Evolutionary conservation across 225 moss, liverwort and hornwort genomes (phyloP), one percentile per base, ranked within the genome.

Genomic region (Physcomitrellopsis africana): DNA sequence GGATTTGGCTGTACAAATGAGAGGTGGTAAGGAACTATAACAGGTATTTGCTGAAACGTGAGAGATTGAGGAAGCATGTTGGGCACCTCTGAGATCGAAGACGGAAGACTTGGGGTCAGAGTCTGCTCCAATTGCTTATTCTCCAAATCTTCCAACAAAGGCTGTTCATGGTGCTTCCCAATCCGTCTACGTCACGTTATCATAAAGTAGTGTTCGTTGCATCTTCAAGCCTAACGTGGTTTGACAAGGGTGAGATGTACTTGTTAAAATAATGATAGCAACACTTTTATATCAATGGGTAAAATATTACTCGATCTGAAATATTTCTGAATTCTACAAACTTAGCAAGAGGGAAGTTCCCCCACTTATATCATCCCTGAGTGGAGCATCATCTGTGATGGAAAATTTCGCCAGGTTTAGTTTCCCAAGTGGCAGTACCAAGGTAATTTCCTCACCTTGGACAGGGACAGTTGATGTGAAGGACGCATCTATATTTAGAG

Each of bases 131-230:
- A 89, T 60, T 84, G 92, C 75, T 99, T 95, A 10, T 92, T 92
- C 68, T 95, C 95, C 82, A 83, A 80, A 72, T 99, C 93, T 76
- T 92, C 91, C 72, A 99, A 67, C 26, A 99, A 84, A 19, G 99
- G 91, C 60, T 99, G 95, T 77, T 99, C 93, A 77, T 93, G 99
- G 69, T 99, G 95, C 73, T 90, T 81, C 63, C 83, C 87, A 32
- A 99, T 83, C 95, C 95, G 95, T 76, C 99, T 99, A 77, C 59
- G 27, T 59, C 67, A 70, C 26, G 72, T 24, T 60, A 76, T 41
- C 37, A 73, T 65, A 64, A 65, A 58, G 51, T 57, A 18, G 41
- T 43, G 29, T 66, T 60, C 60, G 60, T 48, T n/a, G 9, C 18
- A 46, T 37, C 49, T 49, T 49, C 49, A 49, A 15, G 11, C 49